These are phyloP conservation scores for Oxytropis ochrocephala DNA, from an alignment of 306 rosid genomes.

Conservation along the genomic window DNA sequence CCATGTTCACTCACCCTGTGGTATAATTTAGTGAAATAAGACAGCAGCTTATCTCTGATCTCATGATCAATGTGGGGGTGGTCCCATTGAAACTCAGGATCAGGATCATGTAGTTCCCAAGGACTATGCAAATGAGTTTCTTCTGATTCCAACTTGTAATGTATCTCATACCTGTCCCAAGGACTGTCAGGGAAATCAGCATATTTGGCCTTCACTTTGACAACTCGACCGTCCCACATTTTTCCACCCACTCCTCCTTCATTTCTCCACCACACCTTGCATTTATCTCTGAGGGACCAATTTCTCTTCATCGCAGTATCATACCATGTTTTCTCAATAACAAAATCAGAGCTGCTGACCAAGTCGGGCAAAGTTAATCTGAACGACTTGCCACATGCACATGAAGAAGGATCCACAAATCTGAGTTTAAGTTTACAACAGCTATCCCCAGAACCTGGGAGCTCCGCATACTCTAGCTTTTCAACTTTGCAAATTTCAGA, in stretches of 20 bases:
- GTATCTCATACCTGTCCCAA: constrained; percentile 60
- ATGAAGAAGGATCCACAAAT: constrained; percentile 57
- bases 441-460: constrained; percentile 80
- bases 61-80: constrained; percentile 51
- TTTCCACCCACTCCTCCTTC: constrained; percentile 46
- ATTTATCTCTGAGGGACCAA: constrained; percentile 65
- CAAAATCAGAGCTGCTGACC: constrained; percentile 64
- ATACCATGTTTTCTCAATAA: constrained; percentile 73
- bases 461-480: constrained; percentile 47
- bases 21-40: constrained; percentile 43
- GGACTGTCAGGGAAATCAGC: constrained; percentile 77
- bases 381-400: constrained; percentile 33
- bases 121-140: constrained; percentile 63
- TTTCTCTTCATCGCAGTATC: constrained; percentile 60
- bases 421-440: constrained; percentile 63
- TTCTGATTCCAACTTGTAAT: constrained; percentile 42
- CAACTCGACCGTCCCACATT: constrained; percentile 70
- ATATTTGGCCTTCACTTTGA: constrained; percentile 42
- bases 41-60: constrained; percentile 60
- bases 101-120: constrained; percentile 70
- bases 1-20: constrained; percentile 32
- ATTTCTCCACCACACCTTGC: constrained; percentile 83
- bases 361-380: constrained; percentile 64
- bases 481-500: constrained; percentile 77
- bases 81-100: constrained; percentile 40